A percentile compares a stretch with the other conserved stretches of the same genome.
These are phyloP conservation scores for Colletotrichum higginsianum DNA, from an alignment of 2,329 filamentous ascomycete genomes.

Conservation along the genomic window DNA sequence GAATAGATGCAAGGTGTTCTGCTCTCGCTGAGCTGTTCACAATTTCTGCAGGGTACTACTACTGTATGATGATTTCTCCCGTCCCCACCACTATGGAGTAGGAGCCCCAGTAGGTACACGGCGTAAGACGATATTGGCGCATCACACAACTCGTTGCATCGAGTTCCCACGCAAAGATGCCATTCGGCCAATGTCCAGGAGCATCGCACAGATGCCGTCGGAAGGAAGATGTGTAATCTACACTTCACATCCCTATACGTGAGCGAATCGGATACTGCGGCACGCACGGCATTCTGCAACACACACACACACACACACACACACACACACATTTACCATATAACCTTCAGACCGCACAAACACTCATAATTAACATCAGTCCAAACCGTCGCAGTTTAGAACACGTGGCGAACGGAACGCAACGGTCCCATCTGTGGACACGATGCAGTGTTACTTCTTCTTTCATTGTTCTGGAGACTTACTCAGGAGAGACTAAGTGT, in stretches of 20 bases:
- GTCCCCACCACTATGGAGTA: not conserved
- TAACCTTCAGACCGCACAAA: not conserved
- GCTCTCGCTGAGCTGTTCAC: not conserved
- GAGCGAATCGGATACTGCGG: not conserved
- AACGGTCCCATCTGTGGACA: conserved; percentile 4
- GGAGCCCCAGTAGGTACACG: not conserved
- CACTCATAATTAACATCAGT: not conserved
- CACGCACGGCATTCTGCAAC: not conserved
- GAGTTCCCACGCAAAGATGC: not conserved
- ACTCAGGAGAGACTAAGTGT: conserved; percentile 15
- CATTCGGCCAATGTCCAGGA: not conserved
- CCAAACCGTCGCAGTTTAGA: not conserved
- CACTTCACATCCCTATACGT: too few species aligned
- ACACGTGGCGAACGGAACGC: conserved; percentile 19
- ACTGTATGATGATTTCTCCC: not conserved
- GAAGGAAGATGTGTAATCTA: not conserved
- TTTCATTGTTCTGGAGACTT: not conserved
- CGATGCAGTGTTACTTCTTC: not conserved
- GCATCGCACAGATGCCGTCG: not conserved
- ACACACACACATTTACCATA: too few species aligned
- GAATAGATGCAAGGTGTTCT: conserved; percentile 8
- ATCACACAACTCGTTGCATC: not conserved
- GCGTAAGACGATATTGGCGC: not conserved
- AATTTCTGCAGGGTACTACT: not conserved
- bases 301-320: not conserved